These are phyloP conservation scores for Diospyros kaki DNA, from an alignment of 148 eudicot species.

Conservation along the genomic window DNA sequence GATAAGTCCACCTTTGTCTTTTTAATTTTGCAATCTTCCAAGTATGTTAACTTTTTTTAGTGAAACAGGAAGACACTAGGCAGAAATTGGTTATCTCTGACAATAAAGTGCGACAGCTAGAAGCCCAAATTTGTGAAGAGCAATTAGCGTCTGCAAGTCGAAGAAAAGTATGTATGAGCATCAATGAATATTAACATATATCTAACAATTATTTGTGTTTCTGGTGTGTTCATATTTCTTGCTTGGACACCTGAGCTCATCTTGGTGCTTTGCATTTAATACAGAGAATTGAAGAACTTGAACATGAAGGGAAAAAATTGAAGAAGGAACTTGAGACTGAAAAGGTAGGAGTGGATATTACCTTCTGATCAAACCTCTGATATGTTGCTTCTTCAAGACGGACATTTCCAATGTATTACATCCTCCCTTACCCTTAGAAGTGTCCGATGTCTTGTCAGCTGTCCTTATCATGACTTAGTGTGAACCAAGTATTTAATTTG, in stretches of 20 bases:
- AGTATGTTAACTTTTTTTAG: not conserved
- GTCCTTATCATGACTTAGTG: not conserved
- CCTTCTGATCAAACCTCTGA: not conserved
- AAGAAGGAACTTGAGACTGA: conserved; percentile 77
- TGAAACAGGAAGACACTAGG: conserved; percentile 76
- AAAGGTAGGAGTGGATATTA: conserved; percentile 57
- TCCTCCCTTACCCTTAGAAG: not conserved
- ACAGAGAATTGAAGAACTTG: conserved; percentile 79
- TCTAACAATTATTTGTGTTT: conserved; percentile 6
- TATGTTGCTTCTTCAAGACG: not conserved
- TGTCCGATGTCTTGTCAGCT: conserved; percentile 3
- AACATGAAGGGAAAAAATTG: conserved; percentile 53
- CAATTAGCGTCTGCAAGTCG: conserved; percentile 44
- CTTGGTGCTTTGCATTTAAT: conserved; percentile 11
- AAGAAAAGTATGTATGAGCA: conserved; percentile 39
- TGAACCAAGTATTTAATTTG: not conserved
- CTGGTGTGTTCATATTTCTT: not conserved
- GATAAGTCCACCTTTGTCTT: not conserved
- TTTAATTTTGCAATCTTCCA: not conserved
- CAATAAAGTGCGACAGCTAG: conserved; percentile 79
- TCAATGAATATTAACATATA: not conserved
- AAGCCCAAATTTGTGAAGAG: conserved; percentile 58
- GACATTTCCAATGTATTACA: not conserved
- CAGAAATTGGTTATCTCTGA: conserved; percentile 75
- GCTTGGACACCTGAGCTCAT: conserved; percentile 12